These are phyloP conservation scores for Triadica sebifera DNA, from an alignment of 345 rosid species.

Conservation along the genomic window DNA sequence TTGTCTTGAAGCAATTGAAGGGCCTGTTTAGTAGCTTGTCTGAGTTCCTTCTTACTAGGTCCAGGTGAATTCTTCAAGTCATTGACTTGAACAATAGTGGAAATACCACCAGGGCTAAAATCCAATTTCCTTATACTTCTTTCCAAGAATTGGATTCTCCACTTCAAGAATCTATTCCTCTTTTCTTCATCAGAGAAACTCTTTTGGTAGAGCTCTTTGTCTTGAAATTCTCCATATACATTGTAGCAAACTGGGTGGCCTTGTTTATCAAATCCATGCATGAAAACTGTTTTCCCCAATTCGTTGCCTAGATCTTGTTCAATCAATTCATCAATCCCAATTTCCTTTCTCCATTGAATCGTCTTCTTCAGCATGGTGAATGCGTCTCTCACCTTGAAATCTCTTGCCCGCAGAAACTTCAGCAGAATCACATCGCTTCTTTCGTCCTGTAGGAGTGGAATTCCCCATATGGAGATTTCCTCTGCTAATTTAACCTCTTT, in stretches of 20 bases:
- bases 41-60: constrained; percentile 28
- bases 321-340: constrained; percentile 29
- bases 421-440: constrained; percentile 33
- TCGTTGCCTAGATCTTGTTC: constrained; percentile 26
- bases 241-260: constrained; percentile 37
- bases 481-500: constrained; percentile 1
- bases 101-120: constrained; percentile 25
- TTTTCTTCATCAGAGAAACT: constrained; percentile 26
- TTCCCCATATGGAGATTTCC: constrained; percentile 20
- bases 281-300: constrained; percentile 25
- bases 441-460: constrained; percentile 27
- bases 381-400: constrained; percentile 29
- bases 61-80: constrained; percentile 37
- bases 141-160: constrained; percentile 34
- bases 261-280: constrained; percentile 30
- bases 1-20: constrained; percentile 32
- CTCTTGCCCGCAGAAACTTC: constrained; percentile 31
- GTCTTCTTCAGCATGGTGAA: constrained; percentile 32
- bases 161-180: constrained; percentile 27
- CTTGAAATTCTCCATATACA: constrained; percentile 31
- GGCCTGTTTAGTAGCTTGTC: constrained; percentile 30
- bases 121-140: constrained; percentile 28
- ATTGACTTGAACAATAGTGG: constrained; percentile 32
- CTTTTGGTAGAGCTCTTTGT: constrained; percentile 28
- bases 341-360: constrained; percentile 33